Conservation (phyloP, 202 grass and related monocot species). For the Elaeis oleifera region DNA sequence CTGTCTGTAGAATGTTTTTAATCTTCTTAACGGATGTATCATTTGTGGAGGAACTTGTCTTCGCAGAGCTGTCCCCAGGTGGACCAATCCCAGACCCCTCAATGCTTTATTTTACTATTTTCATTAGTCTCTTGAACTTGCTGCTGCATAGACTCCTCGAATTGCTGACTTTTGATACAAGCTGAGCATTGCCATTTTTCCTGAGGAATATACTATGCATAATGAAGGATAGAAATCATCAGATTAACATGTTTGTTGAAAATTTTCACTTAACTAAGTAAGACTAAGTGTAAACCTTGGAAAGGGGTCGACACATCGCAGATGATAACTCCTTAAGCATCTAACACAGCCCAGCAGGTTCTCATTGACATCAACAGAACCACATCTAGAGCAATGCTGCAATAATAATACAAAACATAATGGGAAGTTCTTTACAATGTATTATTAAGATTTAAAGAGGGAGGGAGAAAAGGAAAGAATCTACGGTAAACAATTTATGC, state of each 20-base stretch:
- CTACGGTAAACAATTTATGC: too few species aligned
- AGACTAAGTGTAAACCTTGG: constrained; percentile 2
- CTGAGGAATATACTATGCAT: constrained; percentile 4
- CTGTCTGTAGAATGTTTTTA: too few species aligned
- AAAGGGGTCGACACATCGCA: constrained; percentile 1
- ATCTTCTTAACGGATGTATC: too few species aligned
- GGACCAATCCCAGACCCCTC: too few species aligned
- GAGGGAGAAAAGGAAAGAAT: too few species aligned
- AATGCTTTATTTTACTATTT: too few species aligned
- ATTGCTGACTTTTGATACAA: constrained; percentile 3
- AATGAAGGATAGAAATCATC: constrained; percentile 2
- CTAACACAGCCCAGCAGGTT: constrained; percentile 12
- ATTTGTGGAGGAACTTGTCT: too few species aligned
- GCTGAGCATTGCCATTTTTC: constrained; percentile 11
- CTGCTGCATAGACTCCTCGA: neutral
- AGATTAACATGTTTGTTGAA: neutral
- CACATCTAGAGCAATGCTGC: constrained; percentile 18
- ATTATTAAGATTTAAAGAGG: too few species aligned
- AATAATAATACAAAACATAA: neutral
- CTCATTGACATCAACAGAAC: constrained; percentile 20
- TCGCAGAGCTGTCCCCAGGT: too few species aligned
- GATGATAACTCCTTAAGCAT: constrained; percentile 14
- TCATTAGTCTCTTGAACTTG: too few species aligned
- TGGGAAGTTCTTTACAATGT: too few species aligned
- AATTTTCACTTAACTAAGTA: neutral